Percentiles rank a stretch among this genome's conserved stretches.
These are phyloP conservation scores for Neurospora sp. DNA, from an alignment of 495 filamentous ascomycete species.

Conservation along the genomic window DNA sequence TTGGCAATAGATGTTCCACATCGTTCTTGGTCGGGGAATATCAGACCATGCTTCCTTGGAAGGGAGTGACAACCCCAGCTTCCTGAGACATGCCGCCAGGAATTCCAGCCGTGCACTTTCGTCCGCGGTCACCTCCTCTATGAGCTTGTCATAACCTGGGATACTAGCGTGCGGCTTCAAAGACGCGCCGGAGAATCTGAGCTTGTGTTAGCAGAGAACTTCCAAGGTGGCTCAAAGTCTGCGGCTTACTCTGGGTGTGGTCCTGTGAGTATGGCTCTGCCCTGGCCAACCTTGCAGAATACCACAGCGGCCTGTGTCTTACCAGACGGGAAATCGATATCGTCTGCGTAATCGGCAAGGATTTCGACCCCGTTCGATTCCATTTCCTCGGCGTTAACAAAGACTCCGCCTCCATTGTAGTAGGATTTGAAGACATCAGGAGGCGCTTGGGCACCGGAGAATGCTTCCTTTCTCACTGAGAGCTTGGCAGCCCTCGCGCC, in stretches of 20 bases:
- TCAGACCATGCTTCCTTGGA: conserved; percentile 57
- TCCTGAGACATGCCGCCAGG: conserved; percentile 68
- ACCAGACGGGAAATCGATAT: conserved; percentile 69
- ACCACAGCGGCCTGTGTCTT: conserved; percentile 66
- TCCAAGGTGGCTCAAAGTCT: not conserved
- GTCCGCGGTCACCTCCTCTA: conserved; percentile 59
- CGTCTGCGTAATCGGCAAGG: conserved; percentile 67
- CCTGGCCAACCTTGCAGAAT: conserved; percentile 81
- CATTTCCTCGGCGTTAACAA: conserved; percentile 63
- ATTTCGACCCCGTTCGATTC: conserved; percentile 61
- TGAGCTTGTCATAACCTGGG: conserved; percentile 54
- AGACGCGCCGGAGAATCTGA: conserved; percentile 75
- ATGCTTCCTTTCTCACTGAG: conserved; percentile 49
- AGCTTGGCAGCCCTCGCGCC: conserved; percentile 69
- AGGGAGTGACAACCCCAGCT: conserved; percentile 80
- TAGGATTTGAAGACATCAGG: conserved; percentile 65
- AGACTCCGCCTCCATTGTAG: conserved; percentile 95
- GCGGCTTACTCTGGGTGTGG: conserved; percentile 83
- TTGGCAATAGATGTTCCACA: not conserved
- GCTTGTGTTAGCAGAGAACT: not conserved
- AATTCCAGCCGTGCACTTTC: conserved; percentile 65
- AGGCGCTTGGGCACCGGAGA: conserved; percentile 40
- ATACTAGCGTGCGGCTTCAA: conserved; percentile 52
- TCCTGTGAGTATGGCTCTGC: conserved; percentile 68
- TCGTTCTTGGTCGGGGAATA: not conserved